phyloP scores from a whole-genome alignment of 768 basidiomycete genomes.

The Mycena olivaceomarginata region DNA sequence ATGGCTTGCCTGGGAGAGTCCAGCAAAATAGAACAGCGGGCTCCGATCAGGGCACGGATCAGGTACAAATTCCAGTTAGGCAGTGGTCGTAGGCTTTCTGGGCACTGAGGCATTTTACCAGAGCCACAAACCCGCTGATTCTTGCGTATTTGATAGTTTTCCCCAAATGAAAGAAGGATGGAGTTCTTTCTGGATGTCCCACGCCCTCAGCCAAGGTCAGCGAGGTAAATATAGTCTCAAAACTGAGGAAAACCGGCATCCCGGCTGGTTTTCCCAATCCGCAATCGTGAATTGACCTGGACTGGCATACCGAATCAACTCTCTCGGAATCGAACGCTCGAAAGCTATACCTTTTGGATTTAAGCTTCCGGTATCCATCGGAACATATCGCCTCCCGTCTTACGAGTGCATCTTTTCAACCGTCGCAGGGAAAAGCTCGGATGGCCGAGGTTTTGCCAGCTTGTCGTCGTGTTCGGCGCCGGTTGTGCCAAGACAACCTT shows the following conservation, averaged over 20 bases:
- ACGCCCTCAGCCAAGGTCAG: not conserved
- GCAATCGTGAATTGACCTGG: constrained; percentile 5
- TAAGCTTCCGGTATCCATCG: constrained; percentile 23
- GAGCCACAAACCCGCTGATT: not conserved
- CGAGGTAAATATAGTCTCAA: not conserved
- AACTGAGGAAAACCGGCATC: constrained; percentile 25
- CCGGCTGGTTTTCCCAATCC: constrained; percentile 8
- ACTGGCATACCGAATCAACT: constrained; percentile 4
- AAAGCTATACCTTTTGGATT: constrained; percentile 7
- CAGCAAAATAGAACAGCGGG: not conserved
- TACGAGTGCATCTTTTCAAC: not conserved
- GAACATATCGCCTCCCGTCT: constrained; percentile 17
- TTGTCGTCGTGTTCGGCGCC: constrained; percentile 35
- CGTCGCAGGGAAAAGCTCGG: constrained; percentile 52
- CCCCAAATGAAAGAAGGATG: not conserved
- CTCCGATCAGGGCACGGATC: constrained; percentile 24
- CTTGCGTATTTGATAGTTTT: not conserved
- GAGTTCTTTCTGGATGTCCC: not conserved
- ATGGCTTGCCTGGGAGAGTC: not conserved
- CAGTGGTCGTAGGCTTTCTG: no score
- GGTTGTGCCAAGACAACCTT: constrained; percentile 40
- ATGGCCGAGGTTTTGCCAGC: constrained; percentile 52
- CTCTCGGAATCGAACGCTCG: not conserved
- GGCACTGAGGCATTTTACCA: not conserved
- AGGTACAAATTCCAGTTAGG: not conserved